A percentile compares a stretch with the other conserved stretches of the same genome.
These are phyloP conservation scores for Dendrobium catenatum DNA, from an alignment of 106 monocot species.

Conservation along the genomic window DNA sequence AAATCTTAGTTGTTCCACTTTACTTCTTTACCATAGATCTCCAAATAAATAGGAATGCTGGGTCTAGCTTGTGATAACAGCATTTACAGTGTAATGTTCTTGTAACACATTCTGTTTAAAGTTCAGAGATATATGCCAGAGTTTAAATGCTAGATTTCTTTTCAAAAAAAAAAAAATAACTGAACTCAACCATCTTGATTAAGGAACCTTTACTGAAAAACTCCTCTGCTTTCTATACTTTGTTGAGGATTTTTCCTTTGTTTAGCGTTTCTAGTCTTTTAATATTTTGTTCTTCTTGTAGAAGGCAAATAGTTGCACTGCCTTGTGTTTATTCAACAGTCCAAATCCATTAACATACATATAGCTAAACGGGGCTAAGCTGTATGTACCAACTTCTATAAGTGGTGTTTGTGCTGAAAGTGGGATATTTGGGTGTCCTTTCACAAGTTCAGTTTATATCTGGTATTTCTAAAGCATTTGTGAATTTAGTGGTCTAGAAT, in stretches of 20 bases:
- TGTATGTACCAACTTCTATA: background rate
- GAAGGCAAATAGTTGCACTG: background rate
- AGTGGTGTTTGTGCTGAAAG: background rate
- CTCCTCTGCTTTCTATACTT: background rate
- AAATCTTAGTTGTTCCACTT: too few species aligned
- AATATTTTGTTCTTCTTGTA: background rate
- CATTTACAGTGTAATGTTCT: too few species aligned
- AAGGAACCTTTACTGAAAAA: too few species aligned
- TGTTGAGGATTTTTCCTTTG: background rate
- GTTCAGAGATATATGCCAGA: too few species aligned
- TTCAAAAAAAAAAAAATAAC: too few species aligned
- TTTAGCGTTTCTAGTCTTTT: background rate
- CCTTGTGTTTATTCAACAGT: background rate
- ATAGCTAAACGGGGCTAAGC: background rate
- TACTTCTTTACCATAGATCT: too few species aligned
- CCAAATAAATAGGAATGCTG: too few species aligned
- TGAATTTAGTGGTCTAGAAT: background rate
- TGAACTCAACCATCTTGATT: too few species aligned
- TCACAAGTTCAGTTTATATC: too few species aligned
- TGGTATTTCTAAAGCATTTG: background rate
- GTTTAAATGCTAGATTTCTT: too few species aligned
- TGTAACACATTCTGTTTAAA: too few species aligned
- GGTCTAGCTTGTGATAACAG: too few species aligned
- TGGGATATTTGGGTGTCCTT: background rate
- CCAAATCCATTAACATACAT: background rate